These are phyloP conservation scores for Hypseocharis bilobata DNA, from an alignment of 441 rosid species.

Conservation along the genomic window DNA sequence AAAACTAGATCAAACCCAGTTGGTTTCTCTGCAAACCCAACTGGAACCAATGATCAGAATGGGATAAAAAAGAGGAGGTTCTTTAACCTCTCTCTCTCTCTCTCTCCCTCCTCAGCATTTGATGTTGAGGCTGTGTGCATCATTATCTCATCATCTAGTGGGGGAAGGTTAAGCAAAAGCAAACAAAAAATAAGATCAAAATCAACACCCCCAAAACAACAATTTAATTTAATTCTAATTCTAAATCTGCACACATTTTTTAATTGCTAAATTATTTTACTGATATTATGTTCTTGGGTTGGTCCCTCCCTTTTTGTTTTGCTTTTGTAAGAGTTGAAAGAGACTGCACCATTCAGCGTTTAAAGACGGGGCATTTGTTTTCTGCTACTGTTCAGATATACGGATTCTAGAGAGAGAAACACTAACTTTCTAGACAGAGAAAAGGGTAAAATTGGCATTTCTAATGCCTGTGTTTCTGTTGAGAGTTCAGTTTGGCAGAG, in stretches of 20 bases:
- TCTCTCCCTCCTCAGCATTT: slow-evolving; percentile 26
- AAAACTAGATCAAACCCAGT: slow-evolving; percentile 32
- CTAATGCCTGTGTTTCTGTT: too few relatives aligned
- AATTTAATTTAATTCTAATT: slow-evolving; percentile 5
- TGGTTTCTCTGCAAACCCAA: slow-evolving; percentile 41
- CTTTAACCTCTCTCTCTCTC: slow-evolving; percentile 19
- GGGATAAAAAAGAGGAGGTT: too few relatives aligned
- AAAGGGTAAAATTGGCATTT: neutral
- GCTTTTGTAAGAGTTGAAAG: slow-evolving; percentile 24
- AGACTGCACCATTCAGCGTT: slow-evolving; percentile 34
- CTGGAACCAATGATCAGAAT: slow-evolving; percentile 47
- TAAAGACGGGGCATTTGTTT: slow-evolving; percentile 22
- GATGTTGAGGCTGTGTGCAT: slow-evolving; percentile 39
- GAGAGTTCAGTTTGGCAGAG: neutral
- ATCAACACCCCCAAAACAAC: too few relatives aligned
- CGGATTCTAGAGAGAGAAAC: slow-evolving; percentile 11
- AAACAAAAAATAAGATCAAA: slow-evolving; percentile 29
- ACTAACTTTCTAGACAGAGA: neutral
- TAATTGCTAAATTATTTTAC: neutral
- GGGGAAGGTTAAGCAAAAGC: slow-evolving; percentile 36
- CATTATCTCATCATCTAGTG: slow-evolving; percentile 78
- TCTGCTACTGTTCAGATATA: slow-evolving; percentile 19
- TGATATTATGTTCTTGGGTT: neutral
- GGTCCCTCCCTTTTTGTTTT: neutral
- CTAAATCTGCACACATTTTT: neutral